These are phyloP conservation scores for Pleurotus giganteus DNA, from an alignment of 768 basidiomycete species.

Conservation along the genomic window DNA sequence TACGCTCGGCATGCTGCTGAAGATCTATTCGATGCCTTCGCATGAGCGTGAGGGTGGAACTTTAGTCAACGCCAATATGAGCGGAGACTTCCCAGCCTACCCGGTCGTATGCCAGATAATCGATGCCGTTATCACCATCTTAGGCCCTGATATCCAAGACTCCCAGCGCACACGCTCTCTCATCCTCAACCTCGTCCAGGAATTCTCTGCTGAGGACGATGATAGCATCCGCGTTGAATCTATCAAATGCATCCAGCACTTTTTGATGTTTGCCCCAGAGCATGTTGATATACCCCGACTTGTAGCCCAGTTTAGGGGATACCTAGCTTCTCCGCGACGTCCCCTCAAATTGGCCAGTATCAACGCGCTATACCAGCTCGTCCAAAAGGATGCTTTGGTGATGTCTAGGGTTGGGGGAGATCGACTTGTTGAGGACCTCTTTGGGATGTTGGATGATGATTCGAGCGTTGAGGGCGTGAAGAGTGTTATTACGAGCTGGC, in stretches of 20 bases:
- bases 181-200: slow-evolving; percentile 80
- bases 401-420: slow-evolving; percentile 96
- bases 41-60: slow-evolving; percentile 94
- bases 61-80: slow-evolving; percentile 75
- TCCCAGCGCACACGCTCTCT: slow-evolving; percentile 75
- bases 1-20: slow-evolving; percentile 88
- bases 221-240: slow-evolving; percentile 90
- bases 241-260: slow-evolving; percentile 94
- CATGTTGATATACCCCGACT: slow-evolving; percentile 79
- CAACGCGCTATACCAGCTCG: slow-evolving; percentile 94
- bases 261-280: slow-evolving; percentile 92
- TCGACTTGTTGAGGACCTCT: slow-evolving; percentile 89
- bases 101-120: slow-evolving; percentile 90
- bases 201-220: slow-evolving; percentile 83
- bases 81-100: slow-evolving; percentile 90
- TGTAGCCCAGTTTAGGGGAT: slow-evolving; percentile 71
- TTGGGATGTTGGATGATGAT: slow-evolving; percentile 93
- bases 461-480: slow-evolving; percentile 91
- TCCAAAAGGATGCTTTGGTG: slow-evolving; percentile 88
- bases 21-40: slow-evolving; percentile 83
- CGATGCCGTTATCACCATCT: slow-evolving; percentile 88
- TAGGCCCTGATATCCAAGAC: slow-evolving; percentile 95
- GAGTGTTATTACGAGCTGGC: slow-evolving; percentile 91
- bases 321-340: slow-evolving; percentile 78
- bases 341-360: slow-evolving; percentile 93